Evolutionary conservation across 2,329 filamentous ascomycete species (phyloP), one percentile per base, ranked within the genome.

Genomic region (Exophiala viscosa): DNA sequence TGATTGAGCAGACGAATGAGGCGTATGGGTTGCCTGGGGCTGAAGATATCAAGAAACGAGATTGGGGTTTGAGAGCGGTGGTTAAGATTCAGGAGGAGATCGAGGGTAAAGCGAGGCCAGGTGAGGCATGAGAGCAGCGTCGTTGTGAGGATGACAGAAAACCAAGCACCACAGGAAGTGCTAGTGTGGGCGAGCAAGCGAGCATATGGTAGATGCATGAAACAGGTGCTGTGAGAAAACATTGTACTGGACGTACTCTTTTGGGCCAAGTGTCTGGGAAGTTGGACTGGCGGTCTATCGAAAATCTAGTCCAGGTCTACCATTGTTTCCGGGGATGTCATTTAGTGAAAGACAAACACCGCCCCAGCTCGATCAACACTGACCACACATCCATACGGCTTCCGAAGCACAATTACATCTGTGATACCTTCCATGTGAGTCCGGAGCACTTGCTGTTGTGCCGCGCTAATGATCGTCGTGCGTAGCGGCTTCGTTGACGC

Each of bases 341-440:
- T 36, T 68, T 67, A 85, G 66, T 82, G 80, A 67, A 83, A 95
- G 48, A 96, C 85, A 76, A 93, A 95, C 41, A 97, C 84, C 67
- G 92, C 85, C 0, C 93, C 93, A 35, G 86, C 88, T 62, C 92
- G 79, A 75, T 99, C 93, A 48, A 87, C 91, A 60, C 88, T 95
- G 45, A 97, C 78, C 32, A 91, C 87, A 89, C 97, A 96, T 3
- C 87, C 87, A 69, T 95, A 96, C 18, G 93, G 93, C 59, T 82
- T 78, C 73, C 96, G 90, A 61, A 99, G 70, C 65, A 97, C 73
- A n/a, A 87, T 87, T 61, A 96, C 84, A 71, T 97, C 92, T 65
- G 88, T 81, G 54, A 99, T 85, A 3, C 84, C 84, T 71, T 99
- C 93, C 64, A 96, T 70, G 71, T 99, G 93, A 53, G 86, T 89